phyloP scores from a whole-genome alignment of 345 rosid genomes.

The Dovyalis caffra region DNA sequence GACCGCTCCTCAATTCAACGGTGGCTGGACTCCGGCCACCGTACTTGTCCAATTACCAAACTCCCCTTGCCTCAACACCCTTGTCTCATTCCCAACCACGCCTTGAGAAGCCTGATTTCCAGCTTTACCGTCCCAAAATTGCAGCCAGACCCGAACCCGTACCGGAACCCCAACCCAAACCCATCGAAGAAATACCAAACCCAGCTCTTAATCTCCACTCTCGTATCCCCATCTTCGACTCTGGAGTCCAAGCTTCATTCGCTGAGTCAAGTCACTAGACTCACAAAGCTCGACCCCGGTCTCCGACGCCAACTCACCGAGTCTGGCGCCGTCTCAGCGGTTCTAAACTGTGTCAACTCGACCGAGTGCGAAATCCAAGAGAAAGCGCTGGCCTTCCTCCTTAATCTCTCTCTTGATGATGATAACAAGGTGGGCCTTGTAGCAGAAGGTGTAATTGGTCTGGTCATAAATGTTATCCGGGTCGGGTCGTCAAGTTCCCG shows the following conservation, averaged over 20 bases:
- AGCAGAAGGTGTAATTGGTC: slow-evolving; percentile 79
- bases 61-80: slow-evolving; percentile 74
- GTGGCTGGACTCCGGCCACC: slow-evolving; percentile 90
- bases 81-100: slow-evolving; percentile 82
- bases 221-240: slow-evolving; percentile 53
- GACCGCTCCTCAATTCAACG: slow-evolving; percentile 89
- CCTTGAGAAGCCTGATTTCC: slow-evolving; percentile 79
- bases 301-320: slow-evolving; percentile 70
- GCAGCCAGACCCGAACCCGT: slow-evolving; percentile 10
- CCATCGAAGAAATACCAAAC: slow-evolving; percentile 12
- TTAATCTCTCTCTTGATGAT: slow-evolving; percentile 87
- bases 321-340: slow-evolving; percentile 77
- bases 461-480: slow-evolving; percentile 53
- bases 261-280: slow-evolving; percentile 48
- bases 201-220: slow-evolving; percentile 51
- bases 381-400: slow-evolving; percentile 75
- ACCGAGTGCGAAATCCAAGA: slow-evolving; percentile 45
- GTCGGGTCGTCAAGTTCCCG: slow-evolving; percentile 62
- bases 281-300: slow-evolving; percentile 68
- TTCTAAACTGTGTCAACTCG: slow-evolving; percentile 56
- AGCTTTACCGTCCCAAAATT: slow-evolving; percentile 42
- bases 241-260: slow-evolving; percentile 52
- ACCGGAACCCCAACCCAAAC: not conserved
- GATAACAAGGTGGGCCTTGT: slow-evolving; percentile 92
- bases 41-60: slow-evolving; percentile 84